These are phyloP conservation scores for Trametes coccinea DNA, from an alignment of 768 basidiomycete species.

Conservation along the genomic window DNA sequence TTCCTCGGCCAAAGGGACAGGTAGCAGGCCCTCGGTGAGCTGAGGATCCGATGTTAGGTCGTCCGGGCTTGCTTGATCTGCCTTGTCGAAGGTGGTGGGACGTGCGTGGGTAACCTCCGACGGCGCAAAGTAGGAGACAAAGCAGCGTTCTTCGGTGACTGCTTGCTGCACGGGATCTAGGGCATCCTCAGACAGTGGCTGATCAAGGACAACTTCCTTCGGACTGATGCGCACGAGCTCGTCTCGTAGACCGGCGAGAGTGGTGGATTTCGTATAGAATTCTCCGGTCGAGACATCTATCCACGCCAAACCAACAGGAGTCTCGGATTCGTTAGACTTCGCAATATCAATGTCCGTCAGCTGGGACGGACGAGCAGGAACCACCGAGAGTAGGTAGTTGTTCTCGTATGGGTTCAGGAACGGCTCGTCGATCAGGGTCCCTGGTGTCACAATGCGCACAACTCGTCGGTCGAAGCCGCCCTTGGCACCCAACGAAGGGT, in stretches of 20 bases:
- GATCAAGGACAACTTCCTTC: constrained; percentile 74
- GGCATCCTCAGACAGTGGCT: constrained; percentile 37
- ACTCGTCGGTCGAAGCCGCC: constrained; percentile 78
- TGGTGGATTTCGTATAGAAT: constrained; percentile 73
- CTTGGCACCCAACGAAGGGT: constrained; percentile 47
- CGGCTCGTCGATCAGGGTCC: constrained; percentile 89
- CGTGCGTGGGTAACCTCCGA: background rate
- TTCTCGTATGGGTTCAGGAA: constrained; percentile 86
- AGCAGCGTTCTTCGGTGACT: constrained; percentile 54
- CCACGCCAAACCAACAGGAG: constrained; percentile 77
- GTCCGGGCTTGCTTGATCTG: constrained; percentile 20
- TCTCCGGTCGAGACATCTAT: constrained; percentile 95
- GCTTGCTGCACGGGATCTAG: constrained; percentile 48
- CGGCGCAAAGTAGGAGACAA: constrained; percentile 50
- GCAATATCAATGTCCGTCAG: background rate
- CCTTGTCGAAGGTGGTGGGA: background rate
- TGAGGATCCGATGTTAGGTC: constrained; percentile 24
- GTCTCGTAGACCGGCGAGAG: constrained; percentile 62
- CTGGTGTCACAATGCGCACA: constrained; percentile 86
- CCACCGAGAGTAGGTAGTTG: constrained; percentile 82
- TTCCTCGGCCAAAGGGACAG: constrained; percentile 28
- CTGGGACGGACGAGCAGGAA: constrained; percentile 16
- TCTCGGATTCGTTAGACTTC: background rate
- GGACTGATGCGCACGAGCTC: constrained; percentile 82
- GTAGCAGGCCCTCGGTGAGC: background rate